Conservation (phyloP, 805 yeast genomes). For the Candida glaebosa region DNA sequence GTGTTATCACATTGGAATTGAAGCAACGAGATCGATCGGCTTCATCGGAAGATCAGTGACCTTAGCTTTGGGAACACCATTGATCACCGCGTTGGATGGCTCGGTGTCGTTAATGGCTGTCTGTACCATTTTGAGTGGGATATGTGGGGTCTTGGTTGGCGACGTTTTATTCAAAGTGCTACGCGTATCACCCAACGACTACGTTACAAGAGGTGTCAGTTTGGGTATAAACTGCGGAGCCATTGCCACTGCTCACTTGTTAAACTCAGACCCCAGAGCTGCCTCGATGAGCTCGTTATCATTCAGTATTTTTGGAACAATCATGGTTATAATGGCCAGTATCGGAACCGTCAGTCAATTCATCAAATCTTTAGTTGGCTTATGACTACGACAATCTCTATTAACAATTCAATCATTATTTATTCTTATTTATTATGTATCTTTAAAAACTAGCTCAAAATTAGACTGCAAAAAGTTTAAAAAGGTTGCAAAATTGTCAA, state of each 20-base stretch:
- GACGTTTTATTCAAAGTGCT: conserved; percentile 50
- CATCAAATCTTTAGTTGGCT: conserved; percentile 18
- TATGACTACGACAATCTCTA: conserved; percentile 2
- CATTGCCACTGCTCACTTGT: conserved; percentile 72
- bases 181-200: conserved; percentile 58
- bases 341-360: conserved; percentile 37
- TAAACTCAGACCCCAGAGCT: conserved; percentile 71
- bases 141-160: conserved; percentile 67
- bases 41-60: conserved; percentile 80
- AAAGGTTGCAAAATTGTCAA: background rate
- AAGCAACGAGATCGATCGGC: conserved; percentile 59
- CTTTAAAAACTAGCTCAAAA: background rate
- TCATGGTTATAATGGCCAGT: conserved; percentile 67
- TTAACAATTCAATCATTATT: background rate
- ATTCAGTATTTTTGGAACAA: conserved; percentile 69
- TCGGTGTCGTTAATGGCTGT: conserved; percentile 72
- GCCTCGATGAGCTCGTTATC: conserved; percentile 74
- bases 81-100: conserved; percentile 64
- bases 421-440: background rate
- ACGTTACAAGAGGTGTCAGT: conserved; percentile 71
- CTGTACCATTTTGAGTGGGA: conserved; percentile 73
- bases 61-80: conserved; percentile 74
- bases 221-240: conserved; percentile 81
- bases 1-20: conserved; percentile 62
- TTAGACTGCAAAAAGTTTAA: background rate